A percentile compares a stretch with the other conserved stretches of the same genome.
These are phyloP conservation scores for Penicillium fimorum DNA, from an alignment of 495 filamentous ascomycete genomes.

Conservation along the genomic window DNA sequence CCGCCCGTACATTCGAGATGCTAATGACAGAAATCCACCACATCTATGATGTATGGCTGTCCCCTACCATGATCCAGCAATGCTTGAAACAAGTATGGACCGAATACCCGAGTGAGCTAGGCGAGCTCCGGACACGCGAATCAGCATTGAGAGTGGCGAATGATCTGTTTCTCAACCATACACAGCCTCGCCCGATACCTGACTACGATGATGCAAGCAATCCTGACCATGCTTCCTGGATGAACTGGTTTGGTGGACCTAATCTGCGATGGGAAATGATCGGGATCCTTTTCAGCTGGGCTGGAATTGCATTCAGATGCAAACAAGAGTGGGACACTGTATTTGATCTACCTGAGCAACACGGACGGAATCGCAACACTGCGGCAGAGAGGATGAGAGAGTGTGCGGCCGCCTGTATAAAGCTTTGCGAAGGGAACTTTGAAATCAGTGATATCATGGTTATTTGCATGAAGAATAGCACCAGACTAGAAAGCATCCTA, in stretches of 20 bases:
- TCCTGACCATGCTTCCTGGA: not conserved
- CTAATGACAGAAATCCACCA: not conserved
- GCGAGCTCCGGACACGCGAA: not conserved
- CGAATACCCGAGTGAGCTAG: not conserved
- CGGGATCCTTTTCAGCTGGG: not conserved
- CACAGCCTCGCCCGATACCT: not conserved
- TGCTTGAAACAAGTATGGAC: constrained; percentile 1
- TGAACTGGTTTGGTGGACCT: not conserved
- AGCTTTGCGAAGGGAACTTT: not conserved
- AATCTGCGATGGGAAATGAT: not conserved
- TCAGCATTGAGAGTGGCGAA: not conserved
- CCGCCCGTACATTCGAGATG: not conserved
- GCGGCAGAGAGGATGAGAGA: not conserved
- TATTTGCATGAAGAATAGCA: constrained; percentile 6
- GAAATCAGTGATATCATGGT: constrained; percentile 1
- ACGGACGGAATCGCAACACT: not conserved
- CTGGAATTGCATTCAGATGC: not conserved
- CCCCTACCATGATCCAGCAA: not conserved
- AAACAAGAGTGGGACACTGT: not conserved
- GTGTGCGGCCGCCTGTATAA: not conserved
- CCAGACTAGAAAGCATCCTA: not conserved
- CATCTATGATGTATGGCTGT: not conserved
- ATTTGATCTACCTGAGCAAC: not conserved
- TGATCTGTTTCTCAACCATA: not conserved
- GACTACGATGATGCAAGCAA: not conserved